phyloP scores from a whole-genome alignment of 306 rosid genomes.

The Lablab purpureus region DNA sequence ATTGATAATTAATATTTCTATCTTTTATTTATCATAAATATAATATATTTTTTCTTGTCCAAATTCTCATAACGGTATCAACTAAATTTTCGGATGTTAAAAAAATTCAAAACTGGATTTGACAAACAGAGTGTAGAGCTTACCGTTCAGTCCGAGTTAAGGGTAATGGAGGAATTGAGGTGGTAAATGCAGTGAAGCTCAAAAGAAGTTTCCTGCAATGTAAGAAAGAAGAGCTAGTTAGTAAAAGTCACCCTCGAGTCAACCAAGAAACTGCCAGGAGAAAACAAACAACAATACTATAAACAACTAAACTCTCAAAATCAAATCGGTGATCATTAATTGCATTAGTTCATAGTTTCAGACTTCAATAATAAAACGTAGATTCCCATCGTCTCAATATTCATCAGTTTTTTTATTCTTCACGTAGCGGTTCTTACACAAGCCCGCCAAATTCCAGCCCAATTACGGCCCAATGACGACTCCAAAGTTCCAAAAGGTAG shows the following conservation, averaged over 20 bases:
- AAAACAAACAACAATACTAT: too few species aligned
- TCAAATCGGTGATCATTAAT: not conserved
- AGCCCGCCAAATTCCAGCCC: not conserved
- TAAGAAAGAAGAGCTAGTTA: not conserved
- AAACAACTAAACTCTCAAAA: too few species aligned
- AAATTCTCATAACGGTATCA: too few species aligned
- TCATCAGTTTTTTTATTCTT: not conserved
- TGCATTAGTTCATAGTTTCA: not conserved
- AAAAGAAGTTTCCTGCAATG: not conserved
- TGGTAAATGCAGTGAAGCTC: not conserved
- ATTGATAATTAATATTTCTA: too few species aligned
- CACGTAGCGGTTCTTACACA: not conserved
- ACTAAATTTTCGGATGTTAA: too few species aligned
- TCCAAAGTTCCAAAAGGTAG: constrained; percentile 33
- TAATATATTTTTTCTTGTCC: too few species aligned
- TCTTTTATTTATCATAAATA: too few species aligned
- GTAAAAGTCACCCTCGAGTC: not conserved
- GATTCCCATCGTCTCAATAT: not conserved
- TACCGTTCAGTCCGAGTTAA: not conserved
- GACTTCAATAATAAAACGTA: not conserved
- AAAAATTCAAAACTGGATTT: too few species aligned
- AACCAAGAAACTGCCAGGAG: not conserved
- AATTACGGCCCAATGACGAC: not conserved
- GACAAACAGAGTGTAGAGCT: too few species aligned
- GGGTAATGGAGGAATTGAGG: too few species aligned